Evolutionary conservation across 768 basidiomycete genomes (phyloP).

Genomic region (Hypholoma sublateritium): DNA sequence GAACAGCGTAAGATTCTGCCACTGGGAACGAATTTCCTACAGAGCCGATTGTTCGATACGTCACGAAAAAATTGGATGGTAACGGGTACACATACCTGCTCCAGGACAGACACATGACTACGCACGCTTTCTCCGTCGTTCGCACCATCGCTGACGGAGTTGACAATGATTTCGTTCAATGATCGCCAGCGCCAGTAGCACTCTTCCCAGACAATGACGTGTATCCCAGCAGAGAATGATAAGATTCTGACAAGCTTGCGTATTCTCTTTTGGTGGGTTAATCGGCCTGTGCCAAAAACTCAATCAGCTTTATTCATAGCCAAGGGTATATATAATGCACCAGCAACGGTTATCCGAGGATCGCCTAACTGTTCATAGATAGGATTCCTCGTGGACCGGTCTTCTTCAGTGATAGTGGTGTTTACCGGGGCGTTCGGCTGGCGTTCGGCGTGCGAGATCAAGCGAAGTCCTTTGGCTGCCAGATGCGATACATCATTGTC

Average conservation of each 20-base stretch:
- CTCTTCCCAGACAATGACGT: constrained; percentile 82
- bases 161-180: constrained; percentile 59
- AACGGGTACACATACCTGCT: constrained; percentile 2
- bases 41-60: neutral
- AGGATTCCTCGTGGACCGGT: constrained; percentile 65
- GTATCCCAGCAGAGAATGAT: constrained; percentile 61
- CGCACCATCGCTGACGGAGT: constrained; percentile 30
- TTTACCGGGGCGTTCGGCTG: constrained; percentile 57
- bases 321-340: constrained; percentile 37
- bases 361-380: constrained; percentile 82
- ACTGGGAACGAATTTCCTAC: constrained; percentile 75
- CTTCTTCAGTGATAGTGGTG: constrained; percentile 53
- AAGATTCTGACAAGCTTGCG: constrained; percentile 68
- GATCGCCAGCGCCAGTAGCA: constrained; percentile 75
- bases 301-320: neutral
- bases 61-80: neutral
- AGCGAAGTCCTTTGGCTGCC: constrained; percentile 68
- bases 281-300: constrained; percentile 53
- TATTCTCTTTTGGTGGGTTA: constrained; percentile 78
- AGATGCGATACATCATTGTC: constrained; percentile 65
- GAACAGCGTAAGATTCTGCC: constrained; percentile 84
- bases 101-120: neutral
- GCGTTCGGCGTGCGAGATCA: constrained; percentile 67
- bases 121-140: constrained; percentile 23
- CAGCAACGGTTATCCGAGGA: constrained; percentile 65